Evolutionary conservation across 768 basidiomycete species (phyloP), one percentile per base, ranked within the genome.

Genomic region (Collybia nuda): DNA sequence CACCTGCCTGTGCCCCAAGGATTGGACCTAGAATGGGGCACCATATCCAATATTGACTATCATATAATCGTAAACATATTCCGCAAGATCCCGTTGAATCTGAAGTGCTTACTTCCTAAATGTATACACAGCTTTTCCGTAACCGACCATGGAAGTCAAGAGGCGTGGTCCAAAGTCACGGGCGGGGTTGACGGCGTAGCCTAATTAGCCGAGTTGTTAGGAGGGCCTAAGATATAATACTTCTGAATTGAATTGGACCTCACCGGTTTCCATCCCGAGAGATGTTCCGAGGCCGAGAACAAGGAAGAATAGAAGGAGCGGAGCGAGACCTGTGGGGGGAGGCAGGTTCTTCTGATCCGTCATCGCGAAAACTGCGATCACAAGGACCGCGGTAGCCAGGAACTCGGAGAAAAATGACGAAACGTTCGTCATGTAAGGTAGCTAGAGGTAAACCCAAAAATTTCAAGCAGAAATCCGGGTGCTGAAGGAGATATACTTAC

Each of bases 31-130:
- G 63, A 18, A 85, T 51, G 15, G 84, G 77, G 54, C 79, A 80
- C 86, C 85, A 89, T n/a, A 88, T 48, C 86, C 85, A 88, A 61
- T 86, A 88, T 55, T 88, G 85, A 54, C 74, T 78, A 14, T 2
- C 26, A 43, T 17, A 19, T 47, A 41, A 40, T 32, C 15, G n/a
- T 49, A 7, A 51, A 40, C 22, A 15, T 22, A 23, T 12, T 18
- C n/a, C 35, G 22, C 7, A 44, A 28, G 28, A 24, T 23, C 24
- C 37, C 2, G 23, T 2, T 38, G 17, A 18, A 26, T 24, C 32
- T 2, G 32, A 14, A 9, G n/a, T 32, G 47, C 79, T 40, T 65
- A 78, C 71, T 67, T 63, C 53, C 71, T 60, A 53, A 64, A 70
- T n/a, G 62, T 66, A 52, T 56, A 75, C 9, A 76, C 75, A n/a